phyloP scores from a whole-genome alignment of 2,329 filamentous ascomycete genomes.

The Cercospora citrullina region DNA sequence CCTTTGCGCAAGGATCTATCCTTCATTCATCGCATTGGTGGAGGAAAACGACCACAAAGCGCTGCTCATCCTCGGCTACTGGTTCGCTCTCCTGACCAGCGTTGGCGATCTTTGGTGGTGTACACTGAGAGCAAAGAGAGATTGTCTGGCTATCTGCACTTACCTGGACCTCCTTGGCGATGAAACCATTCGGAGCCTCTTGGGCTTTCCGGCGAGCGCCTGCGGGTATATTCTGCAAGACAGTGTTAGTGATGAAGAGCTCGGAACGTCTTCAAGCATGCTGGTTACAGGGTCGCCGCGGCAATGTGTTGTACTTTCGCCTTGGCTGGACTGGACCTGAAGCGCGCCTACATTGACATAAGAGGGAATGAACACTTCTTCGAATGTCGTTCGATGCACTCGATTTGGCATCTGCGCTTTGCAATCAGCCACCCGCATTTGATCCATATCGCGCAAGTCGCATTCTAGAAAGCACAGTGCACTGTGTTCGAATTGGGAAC shows the following conservation, averaged over 20 bases:
- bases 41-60: conserved; percentile 18
- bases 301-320: not conserved
- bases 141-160: conserved; percentile 18
- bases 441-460: not conserved
- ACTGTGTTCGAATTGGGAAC: not conserved
- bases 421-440: not conserved
- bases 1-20: conserved; percentile 18
- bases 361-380: not conserved
- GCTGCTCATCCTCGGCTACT: conserved; percentile 17
- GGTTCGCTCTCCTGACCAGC: conserved; percentile 16
- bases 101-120: conserved; percentile 22
- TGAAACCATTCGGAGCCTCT: not conserved
- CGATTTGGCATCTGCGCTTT: not conserved
- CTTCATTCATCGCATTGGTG: conserved; percentile 16
- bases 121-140: conserved; percentile 16
- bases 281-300: not conserved
- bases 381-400: not conserved
- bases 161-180: conserved; percentile 2
- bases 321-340: conserved; percentile 1
- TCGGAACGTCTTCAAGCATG: not conserved
- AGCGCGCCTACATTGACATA: not conserved
- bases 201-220: conserved; percentile 9
- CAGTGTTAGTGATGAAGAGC: not conserved
- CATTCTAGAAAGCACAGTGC: not conserved
- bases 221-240: conserved; percentile 12